A percentile compares a stretch with the other conserved stretches of the same genome.
Evolutionary conservation across 176 grass and related monocot species (phyloP).

Genomic region (Oryza glaberrima): DNA sequence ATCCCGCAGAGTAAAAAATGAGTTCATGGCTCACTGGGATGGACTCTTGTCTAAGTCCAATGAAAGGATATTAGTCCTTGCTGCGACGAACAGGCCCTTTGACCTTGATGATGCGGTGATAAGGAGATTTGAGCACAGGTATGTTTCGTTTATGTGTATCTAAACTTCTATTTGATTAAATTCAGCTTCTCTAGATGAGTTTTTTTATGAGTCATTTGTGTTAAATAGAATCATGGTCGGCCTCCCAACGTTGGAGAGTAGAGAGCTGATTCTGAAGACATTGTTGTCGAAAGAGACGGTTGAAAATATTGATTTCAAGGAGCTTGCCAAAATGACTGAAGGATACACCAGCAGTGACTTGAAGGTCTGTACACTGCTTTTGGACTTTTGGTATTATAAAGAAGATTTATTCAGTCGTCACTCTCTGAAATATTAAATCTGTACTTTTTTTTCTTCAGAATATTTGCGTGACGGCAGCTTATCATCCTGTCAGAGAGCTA

Average conservation of each 20-base stretch:
- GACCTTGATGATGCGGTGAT: slow-evolving; percentile 85
- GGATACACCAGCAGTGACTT: slow-evolving; percentile 90
- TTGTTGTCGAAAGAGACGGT: slow-evolving; percentile 76
- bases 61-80: slow-evolving; percentile 80
- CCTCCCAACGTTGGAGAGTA: slow-evolving; percentile 70
- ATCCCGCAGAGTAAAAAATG: slow-evolving; percentile 80
- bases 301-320: slow-evolving; percentile 69
- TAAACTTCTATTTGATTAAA: neutral
- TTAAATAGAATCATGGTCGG: slow-evolving; percentile 85
- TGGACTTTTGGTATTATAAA: neutral
- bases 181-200: slow-evolving; percentile 17
- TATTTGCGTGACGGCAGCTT: slow-evolving; percentile 74
- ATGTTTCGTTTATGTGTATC: slow-evolving; percentile 5
- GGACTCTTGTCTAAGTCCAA: slow-evolving; percentile 65
- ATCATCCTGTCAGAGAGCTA: slow-evolving; percentile 75
- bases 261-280: slow-evolving; percentile 68
- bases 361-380: slow-evolving; percentile 66
- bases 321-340: slow-evolving; percentile 80
- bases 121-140: slow-evolving; percentile 88
- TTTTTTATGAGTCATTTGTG: slow-evolving; percentile 25
- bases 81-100: slow-evolving; percentile 86
- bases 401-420: neutral
- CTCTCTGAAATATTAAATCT: neutral
- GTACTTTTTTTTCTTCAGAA: slow-evolving; percentile 51
- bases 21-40: slow-evolving; percentile 88